Evolutionary conservation across 306 rosid species (phyloP).

Genomic region (Vigna reflexopilosa): DNA sequence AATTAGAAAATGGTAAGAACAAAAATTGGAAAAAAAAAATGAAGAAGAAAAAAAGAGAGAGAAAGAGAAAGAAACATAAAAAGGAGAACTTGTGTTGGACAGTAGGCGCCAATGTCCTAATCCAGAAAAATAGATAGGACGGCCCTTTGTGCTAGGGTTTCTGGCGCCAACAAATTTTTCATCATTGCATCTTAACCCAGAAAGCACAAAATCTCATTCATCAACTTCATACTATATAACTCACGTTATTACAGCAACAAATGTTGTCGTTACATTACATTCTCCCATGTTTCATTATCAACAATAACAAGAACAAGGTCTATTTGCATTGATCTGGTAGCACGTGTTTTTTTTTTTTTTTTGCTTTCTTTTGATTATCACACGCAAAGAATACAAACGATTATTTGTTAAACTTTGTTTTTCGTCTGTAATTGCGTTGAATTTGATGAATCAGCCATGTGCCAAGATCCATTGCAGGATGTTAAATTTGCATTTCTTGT

Average conservation of each 20-base stretch:
- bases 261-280: neutral
- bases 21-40: neutral
- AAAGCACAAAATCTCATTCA: neutral
- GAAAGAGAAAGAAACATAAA: constrained; percentile 20
- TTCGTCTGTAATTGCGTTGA: constrained; percentile 34
- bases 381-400: constrained; percentile 5
- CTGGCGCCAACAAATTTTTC: constrained; percentile 44
- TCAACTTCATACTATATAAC: neutral
- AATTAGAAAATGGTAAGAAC: constrained; percentile 33
- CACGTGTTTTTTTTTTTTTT: constrained; percentile 34
- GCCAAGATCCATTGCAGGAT: neutral
- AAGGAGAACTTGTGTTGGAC: constrained; percentile 23
- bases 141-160: constrained; percentile 42
- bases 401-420: constrained; percentile 27
- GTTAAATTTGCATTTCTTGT: neutral
- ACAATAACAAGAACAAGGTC: constrained; percentile 18
- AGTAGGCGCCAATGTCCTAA: constrained; percentile 49
- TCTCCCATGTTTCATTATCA: constrained; percentile 42
- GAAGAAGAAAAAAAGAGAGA: too few species aligned
- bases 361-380: constrained; percentile 59
- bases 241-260: constrained; percentile 8
- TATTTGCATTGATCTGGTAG: constrained; percentile 33
- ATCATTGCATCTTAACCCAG: neutral
- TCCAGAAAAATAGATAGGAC: constrained; percentile 39
- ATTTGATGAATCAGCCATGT: constrained; percentile 13